These are phyloP conservation scores for Saksenaea oblongispora DNA, from an alignment of 371 early-diverging fungal genomes.

Conservation along the genomic window DNA sequence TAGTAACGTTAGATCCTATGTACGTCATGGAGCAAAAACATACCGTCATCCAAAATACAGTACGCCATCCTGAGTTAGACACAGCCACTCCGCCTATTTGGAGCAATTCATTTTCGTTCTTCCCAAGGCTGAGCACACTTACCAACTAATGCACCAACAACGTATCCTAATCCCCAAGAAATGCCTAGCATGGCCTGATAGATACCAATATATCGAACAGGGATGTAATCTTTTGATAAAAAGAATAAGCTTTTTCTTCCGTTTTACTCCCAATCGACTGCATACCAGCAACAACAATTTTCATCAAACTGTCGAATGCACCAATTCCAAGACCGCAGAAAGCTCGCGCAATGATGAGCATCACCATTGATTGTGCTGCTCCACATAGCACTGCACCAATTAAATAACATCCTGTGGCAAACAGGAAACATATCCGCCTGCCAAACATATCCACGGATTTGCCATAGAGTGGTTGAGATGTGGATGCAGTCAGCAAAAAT, in stretches of 20 bases:
- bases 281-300: constrained; percentile 74
- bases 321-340: constrained; percentile 77
- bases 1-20: neutral
- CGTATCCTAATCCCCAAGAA: constrained; percentile 59
- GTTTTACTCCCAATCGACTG: neutral
- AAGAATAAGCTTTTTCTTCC: neutral
- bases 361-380: constrained; percentile 62
- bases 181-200: constrained; percentile 54
- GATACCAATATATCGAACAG: constrained; percentile 61
- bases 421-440: constrained; percentile 57
- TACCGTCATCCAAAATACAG: constrained; percentile 46
- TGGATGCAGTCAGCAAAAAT: constrained; percentile 45
- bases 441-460: constrained; percentile 72
- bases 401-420: constrained; percentile 62
- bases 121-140: neutral
- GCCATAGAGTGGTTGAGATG: constrained; percentile 66
- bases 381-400: constrained; percentile 70
- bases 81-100: constrained; percentile 34
- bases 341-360: constrained; percentile 69
- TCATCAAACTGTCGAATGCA: constrained; percentile 63
- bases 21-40: constrained; percentile 7
- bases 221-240: constrained; percentile 34
- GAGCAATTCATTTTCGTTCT: neutral
- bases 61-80: constrained; percentile 33
- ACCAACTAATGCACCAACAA: constrained; percentile 61